Evolutionary conservation across 768 basidiomycete genomes (phyloP).

Genomic region (Pulveroboletus sp.): DNA sequence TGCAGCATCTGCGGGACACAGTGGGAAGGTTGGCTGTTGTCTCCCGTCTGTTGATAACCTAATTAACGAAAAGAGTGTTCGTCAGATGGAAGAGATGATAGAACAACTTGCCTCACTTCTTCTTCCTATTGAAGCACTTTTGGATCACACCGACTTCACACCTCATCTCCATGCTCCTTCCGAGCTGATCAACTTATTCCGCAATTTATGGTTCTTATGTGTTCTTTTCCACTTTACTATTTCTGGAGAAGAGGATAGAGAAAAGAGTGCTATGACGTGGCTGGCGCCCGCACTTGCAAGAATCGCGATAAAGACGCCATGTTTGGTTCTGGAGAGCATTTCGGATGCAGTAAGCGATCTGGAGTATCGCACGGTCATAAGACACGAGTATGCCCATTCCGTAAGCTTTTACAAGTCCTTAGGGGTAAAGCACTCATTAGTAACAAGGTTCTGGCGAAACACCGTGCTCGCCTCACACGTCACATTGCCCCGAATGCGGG

Average conservation of each 20-base stretch:
- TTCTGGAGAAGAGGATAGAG: constrained; percentile 37
- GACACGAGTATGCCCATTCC: constrained; percentile 77
- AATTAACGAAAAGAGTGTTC: constrained; percentile 2
- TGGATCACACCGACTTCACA: constrained; percentile 66
- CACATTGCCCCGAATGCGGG: constrained; percentile 61
- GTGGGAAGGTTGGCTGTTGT: constrained; percentile 51
- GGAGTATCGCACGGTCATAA: constrained; percentile 87
- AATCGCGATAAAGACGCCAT: constrained; percentile 84
- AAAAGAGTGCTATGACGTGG: constrained; percentile 72
- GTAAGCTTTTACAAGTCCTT: constrained; percentile 38
- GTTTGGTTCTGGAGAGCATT: constrained; percentile 76
- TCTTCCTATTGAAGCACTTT: constrained; percentile 85
- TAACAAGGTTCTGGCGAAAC: constrained; percentile 62
- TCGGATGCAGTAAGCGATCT: constrained; percentile 84
- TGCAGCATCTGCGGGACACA: constrained; percentile 59
- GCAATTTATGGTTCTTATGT: constrained; percentile 93
- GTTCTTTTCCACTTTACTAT: constrained; percentile 77
- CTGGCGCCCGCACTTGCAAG: constrained; percentile 68
- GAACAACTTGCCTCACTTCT: constrained; percentile 84
- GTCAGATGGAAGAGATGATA: constrained; percentile 75
- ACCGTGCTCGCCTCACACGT: constrained; percentile 59
- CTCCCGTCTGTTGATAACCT: constrained; percentile 2
- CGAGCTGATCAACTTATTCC: constrained; percentile 71
- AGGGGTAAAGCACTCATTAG: constrained; percentile 2
- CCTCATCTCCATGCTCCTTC: constrained; percentile 52